phyloP scores from a whole-genome alignment of 257 asterid genomes.

The Misopates orontium region DNA sequence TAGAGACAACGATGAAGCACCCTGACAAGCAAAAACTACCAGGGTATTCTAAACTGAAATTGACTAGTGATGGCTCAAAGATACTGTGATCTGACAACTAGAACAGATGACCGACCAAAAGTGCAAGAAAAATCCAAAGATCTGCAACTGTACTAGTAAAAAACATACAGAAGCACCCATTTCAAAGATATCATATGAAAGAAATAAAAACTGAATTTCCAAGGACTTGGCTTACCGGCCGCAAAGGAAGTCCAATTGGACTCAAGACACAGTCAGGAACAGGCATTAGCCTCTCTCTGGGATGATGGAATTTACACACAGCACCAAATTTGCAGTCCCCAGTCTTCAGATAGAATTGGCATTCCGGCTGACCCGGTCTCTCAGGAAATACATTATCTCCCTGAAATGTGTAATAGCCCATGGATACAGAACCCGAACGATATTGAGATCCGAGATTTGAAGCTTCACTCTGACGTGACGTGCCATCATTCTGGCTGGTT shows the following conservation, averaged over 20 bases:
- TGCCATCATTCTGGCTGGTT: constrained; percentile 53
- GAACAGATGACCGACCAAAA: constrained; percentile 16
- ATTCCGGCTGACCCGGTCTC: constrained; percentile 95
- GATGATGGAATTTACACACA: constrained; percentile 93
- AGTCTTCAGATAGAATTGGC: constrained; percentile 94
- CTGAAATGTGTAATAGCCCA: constrained; percentile 75
- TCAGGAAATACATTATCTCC: constrained; percentile 86
- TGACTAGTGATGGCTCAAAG: constrained; percentile 2
- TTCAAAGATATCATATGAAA: constrained; percentile 23
- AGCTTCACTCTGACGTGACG: constrained; percentile 52
- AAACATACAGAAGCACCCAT: constrained; percentile 19
- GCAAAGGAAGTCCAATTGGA: constrained; percentile 88
- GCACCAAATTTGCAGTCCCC: constrained; percentile 98
- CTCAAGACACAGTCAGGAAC: constrained; percentile 90
- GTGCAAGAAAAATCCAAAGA: constrained; percentile 1
- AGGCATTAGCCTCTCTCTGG: constrained; percentile 77
- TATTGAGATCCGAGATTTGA: constrained; percentile 53
- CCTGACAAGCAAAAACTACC: constrained; percentile 13
- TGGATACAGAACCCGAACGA: constrained; percentile 59
- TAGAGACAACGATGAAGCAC: constrained; percentile 3
- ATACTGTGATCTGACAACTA: constrained; percentile 8
- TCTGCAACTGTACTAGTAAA: constrained; percentile 9
- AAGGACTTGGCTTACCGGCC: constrained; percentile 65
- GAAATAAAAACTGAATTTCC: neutral
- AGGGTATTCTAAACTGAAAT: constrained; percentile 9